Evolutionary conservation across 352 stramenopile genomes (phyloP).

Genomic region (Lagenidium sp.): DNA sequence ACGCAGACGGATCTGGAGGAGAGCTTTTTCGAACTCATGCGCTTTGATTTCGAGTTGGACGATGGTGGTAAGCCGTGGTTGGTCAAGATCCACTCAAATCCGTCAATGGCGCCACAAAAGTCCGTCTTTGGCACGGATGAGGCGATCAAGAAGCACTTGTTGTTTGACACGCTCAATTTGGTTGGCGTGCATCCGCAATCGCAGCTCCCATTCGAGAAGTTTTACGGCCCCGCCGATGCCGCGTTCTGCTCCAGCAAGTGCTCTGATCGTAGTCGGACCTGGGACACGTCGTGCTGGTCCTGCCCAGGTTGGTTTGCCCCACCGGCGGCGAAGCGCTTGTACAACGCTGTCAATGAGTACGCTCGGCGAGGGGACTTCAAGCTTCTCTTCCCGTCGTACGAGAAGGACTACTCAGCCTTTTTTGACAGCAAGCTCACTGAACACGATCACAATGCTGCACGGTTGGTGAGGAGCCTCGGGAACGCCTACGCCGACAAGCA

Average conservation of each 20-base stretch:
- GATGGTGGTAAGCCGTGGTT: conserved; percentile 92
- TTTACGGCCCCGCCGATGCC: conserved; percentile 31
- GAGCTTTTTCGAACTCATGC: conserved; percentile 93
- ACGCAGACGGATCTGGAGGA: conserved; percentile 29
- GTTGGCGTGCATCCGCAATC: conserved; percentile 59
- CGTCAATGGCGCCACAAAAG: conserved; percentile 36
- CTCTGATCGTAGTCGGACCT: conserved; percentile 38
- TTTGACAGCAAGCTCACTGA: conserved; percentile 44
- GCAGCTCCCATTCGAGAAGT: conserved; percentile 44
- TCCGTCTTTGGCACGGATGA: conserved; percentile 59
- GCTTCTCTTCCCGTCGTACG: conserved; percentile 53
- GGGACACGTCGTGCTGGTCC: conserved; percentile 67
- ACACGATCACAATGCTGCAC: conserved; percentile 56
- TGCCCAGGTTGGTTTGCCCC: conserved; percentile 68
- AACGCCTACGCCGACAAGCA: conserved; percentile 32
- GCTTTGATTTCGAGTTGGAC: conserved; percentile 96
- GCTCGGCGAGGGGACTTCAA: conserved; percentile 58
- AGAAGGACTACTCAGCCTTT: conserved; percentile 48
- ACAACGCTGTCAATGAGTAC: conserved; percentile 48
- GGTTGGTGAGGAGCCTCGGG: conserved; percentile 66
- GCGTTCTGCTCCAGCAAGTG: conserved; percentile 61
- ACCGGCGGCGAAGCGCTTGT: conserved; percentile 44
- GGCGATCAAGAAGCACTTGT: conserved; percentile 47
- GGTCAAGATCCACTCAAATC: conserved; percentile 77
- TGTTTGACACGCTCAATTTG: conserved; percentile 62